Evolutionary conservation across 2,329 filamentous ascomycete species (phyloP), one percentile per base, ranked within the genome.

Genomic region (Aureobasidium sp.): DNA sequence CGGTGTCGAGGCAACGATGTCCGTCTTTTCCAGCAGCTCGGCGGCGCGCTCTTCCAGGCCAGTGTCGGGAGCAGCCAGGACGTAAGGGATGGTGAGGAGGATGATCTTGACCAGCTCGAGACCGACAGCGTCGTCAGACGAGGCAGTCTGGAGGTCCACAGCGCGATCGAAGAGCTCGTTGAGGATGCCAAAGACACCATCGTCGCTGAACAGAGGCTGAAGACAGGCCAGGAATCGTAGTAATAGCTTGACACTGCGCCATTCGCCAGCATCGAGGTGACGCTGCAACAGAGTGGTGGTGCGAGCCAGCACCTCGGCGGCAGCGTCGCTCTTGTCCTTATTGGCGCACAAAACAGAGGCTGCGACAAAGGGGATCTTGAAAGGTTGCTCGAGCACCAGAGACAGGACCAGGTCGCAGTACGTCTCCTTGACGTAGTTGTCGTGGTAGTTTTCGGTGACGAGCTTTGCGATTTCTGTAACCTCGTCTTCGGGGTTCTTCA

Each of bases 21-120:
- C 92, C 1, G 94, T 97, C 79, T 95, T 96, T 67, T 95, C 90
- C 72, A 99, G 86, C 59, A 97, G 80, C 51, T 89, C 86, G 1
- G 83, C 81, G 2, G 91, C 91, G 70, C 89, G 89, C 66, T 88
- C 82, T 68, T 87, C 85, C 70, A 88, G 87, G 55, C 86, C 84
- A 3, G 82, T 80, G 3, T 89, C 87, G 9, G 66, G 63, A 0
- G 87, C 84, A 11, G 87, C 84, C 82, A 96, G 87, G 61, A 91
- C 81, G 73, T 97, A 99, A 0, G 94, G 93, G 63, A 99, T 89
- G 0, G 93, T 96, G 53, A 97, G 84, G 48, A 97, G 84, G 67
- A 99, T 97, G 68, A 97, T 92, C 77, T 97, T 97, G 73, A 97
- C 91, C 37, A 99, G 84, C 77, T 97, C 94, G 45, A 95, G 76